phyloP scores from a whole-genome alignment of 2,329 filamentous ascomycete genomes.

The Ophiosphaerella korrae region DNA sequence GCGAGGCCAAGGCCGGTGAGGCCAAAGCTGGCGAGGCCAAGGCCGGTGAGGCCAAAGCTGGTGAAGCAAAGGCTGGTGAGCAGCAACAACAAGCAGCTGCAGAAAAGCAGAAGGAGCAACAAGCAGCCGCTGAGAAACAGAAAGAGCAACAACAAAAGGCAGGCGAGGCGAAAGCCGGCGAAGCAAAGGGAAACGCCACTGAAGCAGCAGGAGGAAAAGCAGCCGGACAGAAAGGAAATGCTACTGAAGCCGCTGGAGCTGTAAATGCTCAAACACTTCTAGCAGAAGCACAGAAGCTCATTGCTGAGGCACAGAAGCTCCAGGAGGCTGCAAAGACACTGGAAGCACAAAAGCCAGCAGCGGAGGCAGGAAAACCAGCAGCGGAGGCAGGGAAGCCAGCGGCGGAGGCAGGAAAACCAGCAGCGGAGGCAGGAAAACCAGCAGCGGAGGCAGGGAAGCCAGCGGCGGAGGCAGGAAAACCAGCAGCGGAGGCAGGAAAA shows the following conservation, averaged over 20 bases:
- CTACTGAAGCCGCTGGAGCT: neutral
- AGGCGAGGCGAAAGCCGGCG: too few relatives aligned
- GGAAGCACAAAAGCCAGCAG: constrained; percentile 9
- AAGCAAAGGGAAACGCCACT: constrained; percentile 8
- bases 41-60: too few relatives aligned
- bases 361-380: constrained; percentile 8
- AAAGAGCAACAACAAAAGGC: neutral
- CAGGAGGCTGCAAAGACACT: neutral
- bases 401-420: constrained; percentile 9
- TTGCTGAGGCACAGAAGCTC: constrained; percentile 2
- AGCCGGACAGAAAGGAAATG: constrained; percentile 2
- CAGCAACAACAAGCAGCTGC: too few relatives aligned
- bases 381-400: constrained; percentile 1
- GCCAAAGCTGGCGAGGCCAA: too few relatives aligned
- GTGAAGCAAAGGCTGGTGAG: too few relatives aligned
- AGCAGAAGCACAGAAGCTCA: constrained; percentile 7
- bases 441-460: constrained; percentile 1
- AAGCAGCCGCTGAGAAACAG: too few relatives aligned
- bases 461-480: neutral
- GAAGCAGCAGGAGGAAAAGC: constrained; percentile 7
- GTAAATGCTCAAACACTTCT: neutral
- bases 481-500: constrained; percentile 6
- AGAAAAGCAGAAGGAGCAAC: too few relatives aligned
- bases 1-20: too few relatives aligned
- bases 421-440: neutral